phyloP scores from a whole-genome alignment of 2,329 filamentous ascomycete genomes.

The Tolypocladium pustulatum region DNA sequence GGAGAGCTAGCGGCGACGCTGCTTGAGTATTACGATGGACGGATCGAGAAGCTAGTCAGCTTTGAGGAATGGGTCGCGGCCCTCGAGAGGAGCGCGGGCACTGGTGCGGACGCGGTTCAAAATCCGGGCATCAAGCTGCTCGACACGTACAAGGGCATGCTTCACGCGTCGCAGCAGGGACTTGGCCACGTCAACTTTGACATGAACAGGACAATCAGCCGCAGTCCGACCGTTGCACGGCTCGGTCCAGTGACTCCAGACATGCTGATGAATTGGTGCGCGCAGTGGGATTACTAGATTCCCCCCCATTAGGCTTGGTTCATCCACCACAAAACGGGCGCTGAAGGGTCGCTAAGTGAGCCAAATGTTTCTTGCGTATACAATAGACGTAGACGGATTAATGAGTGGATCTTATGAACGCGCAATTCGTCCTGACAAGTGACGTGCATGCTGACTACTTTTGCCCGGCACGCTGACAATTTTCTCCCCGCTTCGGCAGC shows the following conservation, averaged over 20 bases:
- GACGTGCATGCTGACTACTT: no score
- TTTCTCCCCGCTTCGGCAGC: no score
- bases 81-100: conserved; percentile 28
- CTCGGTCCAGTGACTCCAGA: conserved; percentile 29
- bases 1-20: conserved; percentile 26
- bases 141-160: conserved; percentile 31
- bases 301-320: no score
- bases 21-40: conserved; percentile 26
- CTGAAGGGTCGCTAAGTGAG: no score
- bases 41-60: conserved; percentile 26
- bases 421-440: no score
- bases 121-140: conserved; percentile 43
- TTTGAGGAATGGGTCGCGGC: conserved; percentile 33
- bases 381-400: no score
- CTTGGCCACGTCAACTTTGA: conserved; percentile 23
- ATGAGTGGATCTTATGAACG: no score
- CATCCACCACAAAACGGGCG: no score
- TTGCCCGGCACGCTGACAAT: no score
- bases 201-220: conserved; percentile 24
- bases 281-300: conserved; percentile 28
- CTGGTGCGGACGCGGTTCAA: conserved; percentile 22
- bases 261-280: conserved; percentile 37
- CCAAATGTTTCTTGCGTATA: no score
- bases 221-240: conserved; percentile 30
- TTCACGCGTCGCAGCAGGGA: conserved; percentile 1